Evolutionary conservation across 2,329 filamentous ascomycete species (phyloP), one percentile per base, ranked within the genome.

Genomic region (Taxawa tesnikishii): DNA sequence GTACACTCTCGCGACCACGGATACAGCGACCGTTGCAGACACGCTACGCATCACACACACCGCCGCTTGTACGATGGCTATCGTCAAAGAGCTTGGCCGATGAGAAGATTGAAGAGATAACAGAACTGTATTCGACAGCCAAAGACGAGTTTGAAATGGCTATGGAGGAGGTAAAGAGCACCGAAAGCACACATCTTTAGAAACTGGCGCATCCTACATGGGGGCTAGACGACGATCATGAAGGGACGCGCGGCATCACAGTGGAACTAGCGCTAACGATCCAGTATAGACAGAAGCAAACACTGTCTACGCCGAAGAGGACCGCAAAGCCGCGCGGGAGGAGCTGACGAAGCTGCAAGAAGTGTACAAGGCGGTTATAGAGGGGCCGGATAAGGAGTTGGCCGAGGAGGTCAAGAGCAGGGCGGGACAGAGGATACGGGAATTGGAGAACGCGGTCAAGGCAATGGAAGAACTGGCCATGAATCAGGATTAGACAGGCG

Each of bases 301-400:
- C 36, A 67, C 65, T 8, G 62, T 69, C 18, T 73, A 73, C 48
- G 69, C 69, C 2, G 56, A 62, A 12, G 67, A 67, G 15, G 68
- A 73, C 38, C 53, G 69, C 4, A 62, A 59, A 12, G 67, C 67
- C 15, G 67, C 68, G 18, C 46, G 62, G 8, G 66, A 69, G 45
- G 68, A 69, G 41, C 43, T 73, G 33, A 58, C 59, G 25, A 58
- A 54, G 39, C 52, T 73, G 33, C 53, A 68, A 38, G 55, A 59
- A 30, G 63, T 57, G 8, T 72, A 65, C 37, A 50, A 53, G 21
- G 49, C 48, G 12, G 54, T 62, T 2, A 40, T 68, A 4, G 55
- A 58, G 17, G 58, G 59, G 5, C 38, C 44, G 16, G 54, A 62
- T 43, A 42, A 46, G 10, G 55, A 58, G 19, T 46, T 68, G 23